A percentile compares a stretch with the other conserved stretches of the same genome.
Conservation (phyloP, 352 stramenopile species). For the Thraustochytrium sp. region DNA sequence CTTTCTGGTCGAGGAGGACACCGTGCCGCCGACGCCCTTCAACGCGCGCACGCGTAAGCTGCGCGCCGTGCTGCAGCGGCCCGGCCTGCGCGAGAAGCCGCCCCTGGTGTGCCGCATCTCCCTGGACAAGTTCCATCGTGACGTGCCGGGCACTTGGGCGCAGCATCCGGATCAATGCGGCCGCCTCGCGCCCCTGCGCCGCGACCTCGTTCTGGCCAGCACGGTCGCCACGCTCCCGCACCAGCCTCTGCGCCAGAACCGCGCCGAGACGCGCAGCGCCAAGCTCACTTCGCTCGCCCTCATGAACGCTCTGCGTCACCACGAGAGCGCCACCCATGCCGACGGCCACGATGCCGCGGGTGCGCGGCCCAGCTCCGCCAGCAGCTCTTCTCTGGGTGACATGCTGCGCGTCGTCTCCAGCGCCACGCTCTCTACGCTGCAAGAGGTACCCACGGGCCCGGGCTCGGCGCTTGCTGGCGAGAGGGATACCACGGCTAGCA, state of each 20-base stretch:
- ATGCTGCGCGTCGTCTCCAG: neutral
- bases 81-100: neutral
- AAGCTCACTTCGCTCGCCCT: slow-evolving; percentile 1
- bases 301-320: neutral
- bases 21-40: neutral
- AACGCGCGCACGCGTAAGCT: slow-evolving; percentile 24
- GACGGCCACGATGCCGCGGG: neutral
- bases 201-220: neutral
- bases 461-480: neutral
- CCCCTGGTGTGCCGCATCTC: slow-evolving; percentile 18
- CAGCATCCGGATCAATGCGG: neutral
- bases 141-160: neutral
- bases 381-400: neutral
- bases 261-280: neutral
- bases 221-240: neutral
- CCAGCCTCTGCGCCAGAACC: neutral
- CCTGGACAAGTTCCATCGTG: slow-evolving; percentile 11
- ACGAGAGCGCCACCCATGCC: neutral
- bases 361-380: neutral
- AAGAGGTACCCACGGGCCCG: too few relatives aligned
- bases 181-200: neutral
- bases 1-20: neutral
- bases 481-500: neutral
- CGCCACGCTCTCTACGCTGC: neutral
- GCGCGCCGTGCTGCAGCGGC: neutral